These are phyloP conservation scores for Cordyceps militaris DNA, from an alignment of 2,329 filamentous ascomycete genomes.

Conservation along the genomic window DNA sequence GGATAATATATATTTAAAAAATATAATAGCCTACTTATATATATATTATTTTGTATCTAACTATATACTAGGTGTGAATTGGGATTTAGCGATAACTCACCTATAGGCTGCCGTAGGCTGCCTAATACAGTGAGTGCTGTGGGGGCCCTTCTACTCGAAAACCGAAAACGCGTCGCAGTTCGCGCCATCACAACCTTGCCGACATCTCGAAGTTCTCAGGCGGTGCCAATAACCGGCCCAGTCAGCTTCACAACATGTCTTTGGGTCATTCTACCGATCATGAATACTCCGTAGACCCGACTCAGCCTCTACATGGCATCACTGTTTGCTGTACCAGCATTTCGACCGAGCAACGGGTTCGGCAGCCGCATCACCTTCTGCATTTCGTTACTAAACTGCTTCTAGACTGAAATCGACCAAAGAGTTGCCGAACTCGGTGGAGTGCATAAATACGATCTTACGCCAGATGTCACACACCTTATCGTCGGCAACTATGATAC, in stretches of 20 bases:
- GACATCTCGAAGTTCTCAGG: neutral
- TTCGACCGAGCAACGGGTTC: constrained; percentile 68
- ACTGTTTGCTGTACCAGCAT: constrained; percentile 87
- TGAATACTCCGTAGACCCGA: constrained; percentile 41
- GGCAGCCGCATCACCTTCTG: constrained; percentile 18
- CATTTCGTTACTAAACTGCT: neutral
- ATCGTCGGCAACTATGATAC: constrained; percentile 86
- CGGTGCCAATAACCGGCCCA: neutral
- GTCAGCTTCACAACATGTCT: constrained; percentile 22
- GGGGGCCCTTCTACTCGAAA: neutral
- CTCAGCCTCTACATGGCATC: constrained; percentile 60
- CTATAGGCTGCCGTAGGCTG: too few relatives aligned
- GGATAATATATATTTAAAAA: too few relatives aligned
- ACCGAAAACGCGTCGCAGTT: constrained; percentile 2
- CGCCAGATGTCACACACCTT: constrained; percentile 91
- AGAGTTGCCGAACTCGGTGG: constrained; percentile 78
- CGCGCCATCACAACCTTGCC: constrained; percentile 2
- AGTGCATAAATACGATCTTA: constrained; percentile 80
- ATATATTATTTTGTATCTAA: too few relatives aligned
- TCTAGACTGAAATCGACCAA: constrained; percentile 48
- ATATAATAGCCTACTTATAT: too few relatives aligned
- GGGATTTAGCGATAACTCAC: too few relatives aligned
- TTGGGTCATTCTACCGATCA: constrained; percentile 17
- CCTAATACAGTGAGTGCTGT: too few relatives aligned
- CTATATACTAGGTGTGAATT: too few relatives aligned